phyloP scores from a whole-genome alignment of 805 yeast genomes.

The Suhomyces sp. region DNA sequence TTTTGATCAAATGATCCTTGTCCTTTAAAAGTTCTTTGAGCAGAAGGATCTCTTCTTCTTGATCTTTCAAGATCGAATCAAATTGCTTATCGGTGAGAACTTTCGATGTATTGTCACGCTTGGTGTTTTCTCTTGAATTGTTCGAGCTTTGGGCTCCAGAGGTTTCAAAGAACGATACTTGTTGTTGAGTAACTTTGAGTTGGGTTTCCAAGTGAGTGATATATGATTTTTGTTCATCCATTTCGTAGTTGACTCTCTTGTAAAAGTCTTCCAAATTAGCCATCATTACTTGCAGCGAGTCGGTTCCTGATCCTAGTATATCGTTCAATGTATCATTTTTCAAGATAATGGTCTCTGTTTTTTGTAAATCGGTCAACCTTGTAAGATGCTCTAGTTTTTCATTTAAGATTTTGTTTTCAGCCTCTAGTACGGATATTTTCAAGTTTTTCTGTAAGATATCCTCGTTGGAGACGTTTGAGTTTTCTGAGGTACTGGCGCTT shows the following conservation, averaged over 20 bases:
- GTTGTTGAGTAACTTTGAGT: conserved; percentile 30
- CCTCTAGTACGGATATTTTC: conserved; percentile 35
- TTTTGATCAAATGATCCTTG: conserved; percentile 77
- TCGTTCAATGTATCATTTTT: conserved; percentile 61
- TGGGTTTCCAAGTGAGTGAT: conserved; percentile 59
- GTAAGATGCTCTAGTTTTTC: conserved; percentile 71
- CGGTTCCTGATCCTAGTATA: conserved; percentile 47
- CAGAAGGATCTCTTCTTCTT: conserved; percentile 63
- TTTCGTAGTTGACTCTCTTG: conserved; percentile 48
- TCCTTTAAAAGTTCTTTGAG: conserved; percentile 61
- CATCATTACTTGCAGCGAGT: conserved; percentile 42
- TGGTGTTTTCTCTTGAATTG: conserved; percentile 4
- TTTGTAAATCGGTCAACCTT: conserved; percentile 60
- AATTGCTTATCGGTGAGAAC: conserved; percentile 15
- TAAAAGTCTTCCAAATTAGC: conserved; percentile 49
- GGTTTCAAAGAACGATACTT: conserved; percentile 7
- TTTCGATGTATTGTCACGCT: conserved; percentile 6
- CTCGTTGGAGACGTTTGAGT: not conserved
- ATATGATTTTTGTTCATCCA: conserved; percentile 60
- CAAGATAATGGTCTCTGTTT: conserved; percentile 54
- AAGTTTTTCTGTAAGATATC: conserved; percentile 10
- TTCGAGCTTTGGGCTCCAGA: not conserved
- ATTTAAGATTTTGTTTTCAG: conserved; percentile 64
- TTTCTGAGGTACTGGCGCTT: not conserved
- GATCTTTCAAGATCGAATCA: conserved; percentile 49